Evolutionary conservation across 305 asterid genomes (phyloP), one percentile per base, ranked within the genome.

Genomic region (Caryopteris hybrid): DNA sequence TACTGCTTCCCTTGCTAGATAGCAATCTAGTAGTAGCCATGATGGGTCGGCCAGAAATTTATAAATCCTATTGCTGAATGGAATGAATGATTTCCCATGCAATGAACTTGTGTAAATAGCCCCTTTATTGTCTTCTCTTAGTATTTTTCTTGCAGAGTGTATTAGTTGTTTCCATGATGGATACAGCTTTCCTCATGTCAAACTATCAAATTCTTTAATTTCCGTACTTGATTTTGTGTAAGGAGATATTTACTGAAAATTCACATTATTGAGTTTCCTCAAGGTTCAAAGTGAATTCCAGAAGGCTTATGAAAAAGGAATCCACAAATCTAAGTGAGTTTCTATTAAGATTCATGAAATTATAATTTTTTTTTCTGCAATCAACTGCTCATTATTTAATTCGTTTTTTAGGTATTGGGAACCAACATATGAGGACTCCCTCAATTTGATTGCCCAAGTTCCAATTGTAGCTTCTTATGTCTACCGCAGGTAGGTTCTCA

Each of bases 261-360:
- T 74, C 17, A 29, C 61, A 11, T 52, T 72, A 6, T 76, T 46
- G 10, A 38, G 65, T 74, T 39, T 71, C 39, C 66, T 76, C 51
- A 72, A 89, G 96, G 93, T 86, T 75, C 82, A 81, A 78, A 90
- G 96, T 79, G 96, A 86, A 80, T 87, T 90, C 74, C 95, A 87
- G 68, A 90, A 90, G 79, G 95, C 96, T 62, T 90, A 90, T 75
- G 96, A 90, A 73, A 87, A 90, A 73, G 96, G 96, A 65, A 84
- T 90, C 72, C 91, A 83, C 70, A 87, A 90, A 80, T 90, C 96
- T 47, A 87, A 87, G 96, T 89, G 79, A 81, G 90, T 68, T 66
- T 70, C 55, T 34, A 45, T 50, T 20, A 41, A 25, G 52, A 43
- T 46, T 62, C 51, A 23, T 47, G 33, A 61, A 18, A 46, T 14